Evolutionary conservation across 768 basidiomycete genomes (phyloP).

Genomic region (Boletus coccyginus): DNA sequence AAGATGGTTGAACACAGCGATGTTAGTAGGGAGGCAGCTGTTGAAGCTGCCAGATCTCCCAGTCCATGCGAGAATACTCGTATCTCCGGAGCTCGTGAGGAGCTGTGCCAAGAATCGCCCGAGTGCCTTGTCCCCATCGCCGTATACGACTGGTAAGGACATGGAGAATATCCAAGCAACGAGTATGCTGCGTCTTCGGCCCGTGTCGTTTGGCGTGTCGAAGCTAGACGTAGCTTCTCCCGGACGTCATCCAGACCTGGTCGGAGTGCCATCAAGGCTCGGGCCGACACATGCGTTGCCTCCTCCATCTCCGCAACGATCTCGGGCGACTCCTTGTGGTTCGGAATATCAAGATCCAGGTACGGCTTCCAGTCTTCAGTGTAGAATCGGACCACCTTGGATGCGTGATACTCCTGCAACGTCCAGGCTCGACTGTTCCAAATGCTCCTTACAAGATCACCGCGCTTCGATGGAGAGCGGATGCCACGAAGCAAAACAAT

Average conservation of each 20-base stretch:
- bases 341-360: neutral
- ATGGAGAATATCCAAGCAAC: neutral
- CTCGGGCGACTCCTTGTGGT: neutral
- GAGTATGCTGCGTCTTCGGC: neutral
- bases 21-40: neutral
- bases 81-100: neutral
- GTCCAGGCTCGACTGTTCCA: neutral
- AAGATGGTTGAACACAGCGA: neutral
- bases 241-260: neutral
- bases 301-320: neutral
- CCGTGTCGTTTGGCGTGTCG: slow-evolving; percentile 3
- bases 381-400: neutral
- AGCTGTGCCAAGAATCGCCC: neutral
- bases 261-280: neutral
- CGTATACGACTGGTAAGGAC: neutral
- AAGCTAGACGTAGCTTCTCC: neutral
- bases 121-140: neutral
- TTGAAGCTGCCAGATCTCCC: neutral
- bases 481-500: neutral
- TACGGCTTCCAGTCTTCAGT: neutral
- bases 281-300: neutral
- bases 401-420: neutral
- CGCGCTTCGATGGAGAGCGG: neutral
- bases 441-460: neutral
- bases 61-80: neutral